phyloP scores from a whole-genome alignment of 495 filamentous ascomycete genomes.

The Lichina pygmaea region DNA sequence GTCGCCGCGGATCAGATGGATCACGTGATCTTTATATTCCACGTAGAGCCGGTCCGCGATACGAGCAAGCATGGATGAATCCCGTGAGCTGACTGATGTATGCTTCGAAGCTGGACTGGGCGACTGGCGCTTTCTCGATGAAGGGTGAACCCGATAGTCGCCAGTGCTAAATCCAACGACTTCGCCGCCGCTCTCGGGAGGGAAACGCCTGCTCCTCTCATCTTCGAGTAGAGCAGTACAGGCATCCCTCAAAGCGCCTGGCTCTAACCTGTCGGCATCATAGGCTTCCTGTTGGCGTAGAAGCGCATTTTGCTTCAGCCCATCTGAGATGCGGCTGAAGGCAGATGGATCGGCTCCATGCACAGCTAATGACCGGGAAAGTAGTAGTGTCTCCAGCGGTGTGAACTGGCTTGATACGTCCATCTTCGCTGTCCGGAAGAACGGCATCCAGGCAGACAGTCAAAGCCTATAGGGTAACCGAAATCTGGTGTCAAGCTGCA shows the following conservation, averaged over 20 bases:
- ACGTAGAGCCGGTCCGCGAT: constrained; percentile 48
- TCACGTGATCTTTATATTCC: constrained; percentile 37
- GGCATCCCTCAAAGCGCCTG: constrained; percentile 50
- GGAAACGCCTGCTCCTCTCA: constrained; percentile 14
- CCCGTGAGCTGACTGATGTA: constrained; percentile 33
- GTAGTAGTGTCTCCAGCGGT: constrained; percentile 63
- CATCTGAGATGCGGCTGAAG: constrained; percentile 47
- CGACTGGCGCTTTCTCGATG: constrained; percentile 36
- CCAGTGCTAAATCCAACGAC: too few relatives aligned
- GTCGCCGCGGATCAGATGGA: constrained; percentile 42
- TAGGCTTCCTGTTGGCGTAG: constrained; percentile 39
- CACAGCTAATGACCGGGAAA: constrained; percentile 59
- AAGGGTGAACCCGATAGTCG: too few relatives aligned
- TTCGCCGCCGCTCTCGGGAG: too few relatives aligned
- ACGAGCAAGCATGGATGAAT: constrained; percentile 35
- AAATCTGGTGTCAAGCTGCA: too few relatives aligned
- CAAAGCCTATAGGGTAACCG: too few relatives aligned
- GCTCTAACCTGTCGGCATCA: constrained; percentile 43
- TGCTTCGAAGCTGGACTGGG: constrained; percentile 32
- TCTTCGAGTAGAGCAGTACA: constrained; percentile 55
- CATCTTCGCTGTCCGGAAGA: too few relatives aligned
- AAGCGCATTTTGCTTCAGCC: constrained; percentile 40
- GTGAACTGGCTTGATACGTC: constrained; percentile 13
- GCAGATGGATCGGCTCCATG: constrained; percentile 33
- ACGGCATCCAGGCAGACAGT: too few relatives aligned